Base-by-base conservation (phyloP, 176 grass and related monocot genomes). In the Rhynchospora pubera region DNA sequence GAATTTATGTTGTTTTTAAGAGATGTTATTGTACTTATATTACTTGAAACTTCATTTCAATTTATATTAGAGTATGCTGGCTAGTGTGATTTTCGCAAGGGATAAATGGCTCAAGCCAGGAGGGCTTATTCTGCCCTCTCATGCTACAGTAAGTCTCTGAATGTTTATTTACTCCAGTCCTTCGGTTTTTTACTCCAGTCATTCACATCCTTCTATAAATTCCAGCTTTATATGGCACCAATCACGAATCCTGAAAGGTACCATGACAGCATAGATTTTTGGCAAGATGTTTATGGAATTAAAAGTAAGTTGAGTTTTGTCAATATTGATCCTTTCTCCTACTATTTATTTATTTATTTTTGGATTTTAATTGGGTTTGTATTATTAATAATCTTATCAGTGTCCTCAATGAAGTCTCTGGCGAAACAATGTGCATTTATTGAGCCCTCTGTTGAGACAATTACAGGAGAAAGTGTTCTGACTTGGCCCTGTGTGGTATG, bases 81-180 rank as follows among this genome's bases (percentile, higher is more conserved):
- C 87, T 42, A 99, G 96, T 39, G 71, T 99, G 87, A 95, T 99
- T 79, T 99, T 99, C 90, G 89, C 96, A 63, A 91, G 96, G 57
- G 93, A 99, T 95, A 99, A 95, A 89, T 99, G 96, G 93, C 96
- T 99, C 62, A 95, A 95, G 60, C 85, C 90, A 57, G 96, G 96
- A 56, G 96, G 96, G 55, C 91, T 99, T 88, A 93, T 99, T 91
- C 87, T 99, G 89, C 96, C 96, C 43, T 99, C 96, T 12, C 96
- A 95, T 88, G 96, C 96, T 60, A 87, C 87, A 79, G 96, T 99
- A 95, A 82, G 77, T 80, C 21, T 81, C 65, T 59, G 30, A 73
- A 69, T 9, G 12, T 83, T 83, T 71, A 48, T 52, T 34, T 72
- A 16, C 55, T 65, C 22, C n/a, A 3, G 45, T 51, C 47, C 19